Evolutionary conservation across 805 yeast genomes (phyloP).

Genomic region (Candida lessepsii): DNA sequence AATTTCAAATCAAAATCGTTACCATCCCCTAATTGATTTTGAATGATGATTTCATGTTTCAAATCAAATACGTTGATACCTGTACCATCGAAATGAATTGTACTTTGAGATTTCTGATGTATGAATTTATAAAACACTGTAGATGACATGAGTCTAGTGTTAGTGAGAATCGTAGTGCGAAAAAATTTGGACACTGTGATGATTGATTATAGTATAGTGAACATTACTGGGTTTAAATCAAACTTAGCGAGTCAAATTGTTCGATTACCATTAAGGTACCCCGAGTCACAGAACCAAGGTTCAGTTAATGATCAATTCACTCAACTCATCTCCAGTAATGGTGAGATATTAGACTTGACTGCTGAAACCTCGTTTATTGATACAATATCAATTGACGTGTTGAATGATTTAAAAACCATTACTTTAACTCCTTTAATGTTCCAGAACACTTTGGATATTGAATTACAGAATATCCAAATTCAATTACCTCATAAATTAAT

Average conservation of each 20-base stretch:
- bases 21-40: conserved; percentile 79
- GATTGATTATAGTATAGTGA: background rate
- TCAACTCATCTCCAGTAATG: conserved; percentile 18
- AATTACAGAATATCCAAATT: conserved; percentile 33
- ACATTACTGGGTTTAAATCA: conserved; percentile 12
- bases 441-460: conserved; percentile 29
- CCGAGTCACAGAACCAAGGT: background rate
- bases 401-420: conserved; percentile 31
- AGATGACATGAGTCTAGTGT: conserved; percentile 60
- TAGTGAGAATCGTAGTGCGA: background rate
- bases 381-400: conserved; percentile 28
- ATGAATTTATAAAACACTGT: conserved; percentile 82
- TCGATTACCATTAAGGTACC: conserved; percentile 16
- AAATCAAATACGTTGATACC: conserved; percentile 94
- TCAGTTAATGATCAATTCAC: conserved; percentile 26
- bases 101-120: conserved; percentile 76
- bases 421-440: conserved; percentile 40
- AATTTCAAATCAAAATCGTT: conserved; percentile 77
- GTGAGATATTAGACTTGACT: conserved; percentile 24
- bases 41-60: conserved; percentile 82
- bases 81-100: conserved; percentile 91
- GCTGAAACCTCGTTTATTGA: conserved; percentile 24
- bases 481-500: conserved; percentile 25
- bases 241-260: conserved; percentile 9
- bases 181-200: background rate